Conservation (phyloP, 257 asterid genomes). For the Orobanche coerulescens region DNA sequence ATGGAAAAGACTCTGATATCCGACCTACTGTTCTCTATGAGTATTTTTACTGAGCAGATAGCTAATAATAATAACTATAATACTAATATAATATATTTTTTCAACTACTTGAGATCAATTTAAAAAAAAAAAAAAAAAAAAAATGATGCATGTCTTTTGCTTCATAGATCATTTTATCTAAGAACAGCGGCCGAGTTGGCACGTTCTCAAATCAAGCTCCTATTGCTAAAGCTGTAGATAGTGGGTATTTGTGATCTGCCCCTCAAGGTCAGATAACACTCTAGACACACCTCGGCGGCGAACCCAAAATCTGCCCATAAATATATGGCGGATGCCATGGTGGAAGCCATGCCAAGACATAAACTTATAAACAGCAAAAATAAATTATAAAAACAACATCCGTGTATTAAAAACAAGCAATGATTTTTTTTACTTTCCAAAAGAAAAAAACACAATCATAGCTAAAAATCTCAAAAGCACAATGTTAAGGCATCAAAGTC, state of each 20-base stretch:
- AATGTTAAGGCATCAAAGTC: no score
- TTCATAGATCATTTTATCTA: not conserved
- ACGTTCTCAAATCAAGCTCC: not conserved
- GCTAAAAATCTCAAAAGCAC: no score
- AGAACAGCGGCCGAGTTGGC: not conserved
- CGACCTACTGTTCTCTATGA: no score
- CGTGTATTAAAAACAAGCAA: no score
- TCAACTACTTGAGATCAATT: not conserved
- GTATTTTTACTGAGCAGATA: not conserved
- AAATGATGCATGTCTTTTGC: not conserved
- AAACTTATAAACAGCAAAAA: no score
- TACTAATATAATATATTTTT: not conserved
- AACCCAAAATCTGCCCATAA: not conserved
- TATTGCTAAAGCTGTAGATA: not conserved
- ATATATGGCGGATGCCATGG: no score
- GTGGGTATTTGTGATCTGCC: not conserved
- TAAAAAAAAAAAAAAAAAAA: not conserved
- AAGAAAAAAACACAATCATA: no score
- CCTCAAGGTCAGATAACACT: not conserved
- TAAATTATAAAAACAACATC: no score
- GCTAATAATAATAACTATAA: not conserved
- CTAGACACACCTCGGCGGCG: not conserved
- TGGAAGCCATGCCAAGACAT: no score
- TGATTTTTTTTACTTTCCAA: no score
- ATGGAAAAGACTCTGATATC: no score